Evolutionary conservation across 2,329 filamentous ascomycete species (phyloP), one percentile per base, ranked within the genome.

Genomic region (Stagonosporopsis vannaccii): DNA sequence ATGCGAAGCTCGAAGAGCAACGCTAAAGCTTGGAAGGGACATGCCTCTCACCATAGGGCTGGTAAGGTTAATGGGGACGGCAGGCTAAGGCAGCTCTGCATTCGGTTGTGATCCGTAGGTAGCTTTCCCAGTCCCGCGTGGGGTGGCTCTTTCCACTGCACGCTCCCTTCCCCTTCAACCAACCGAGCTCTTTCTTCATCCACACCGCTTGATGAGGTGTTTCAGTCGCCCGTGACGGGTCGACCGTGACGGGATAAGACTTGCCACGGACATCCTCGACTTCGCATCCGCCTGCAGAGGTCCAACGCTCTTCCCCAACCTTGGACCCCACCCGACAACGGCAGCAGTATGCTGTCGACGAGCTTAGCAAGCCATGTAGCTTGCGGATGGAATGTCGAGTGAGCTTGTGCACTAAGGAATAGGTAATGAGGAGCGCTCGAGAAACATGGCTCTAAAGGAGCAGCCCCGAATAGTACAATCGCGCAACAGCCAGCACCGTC

Each of bases 121-220:
- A 52, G 39, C 44, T 54, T 54, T 32, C 43, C 36, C 43, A 37
- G 23, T n/a, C 35, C 35, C 44, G 28, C 43, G 51, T 47, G 51
- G 43, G 51, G 51, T 48, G 43, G 44, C 51, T 54, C 51, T n/a
- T 25, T 43, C 44, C 30, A 43, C 39, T 43, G 32, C 39, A 48
- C 30, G 13, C 43, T 36, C 23, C 36, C 23, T 46, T 22, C 12
- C 37, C 22, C 28, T 33, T 30, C 51, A 37, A 36, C 23, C 9
- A 4, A 37, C 19, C 37, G 17, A 36, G 37, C 30, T 32, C 19
- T 54, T 43, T 43, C 44, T 39, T 39, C 23, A 32, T 47, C 43
- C 43, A 47, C 22, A n/a, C 15, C 26, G 15, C 43, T n/a, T 22
- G 8, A 47, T 17, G 30, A n/a, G 43, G 46, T 4, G n/a, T 11